A percentile compares a stretch with the other conserved stretches of the same genome.
Conservation (phyloP, 306 rosid species). For the Cyclanthera cordifolia region DNA sequence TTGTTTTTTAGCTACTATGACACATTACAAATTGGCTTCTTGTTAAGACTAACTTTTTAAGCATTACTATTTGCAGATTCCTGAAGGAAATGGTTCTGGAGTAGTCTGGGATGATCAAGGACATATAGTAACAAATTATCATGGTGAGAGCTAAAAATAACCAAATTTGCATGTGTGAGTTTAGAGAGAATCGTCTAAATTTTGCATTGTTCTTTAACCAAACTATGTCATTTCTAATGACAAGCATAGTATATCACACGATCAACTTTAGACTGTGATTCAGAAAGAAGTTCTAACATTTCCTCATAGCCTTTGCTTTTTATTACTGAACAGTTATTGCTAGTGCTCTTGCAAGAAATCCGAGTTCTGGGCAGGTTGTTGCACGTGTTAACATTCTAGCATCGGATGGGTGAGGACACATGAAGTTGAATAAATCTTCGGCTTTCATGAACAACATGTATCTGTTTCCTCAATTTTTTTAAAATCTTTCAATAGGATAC, state of each 20-base stretch:
- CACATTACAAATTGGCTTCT: neutral
- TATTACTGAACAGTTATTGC: slow-evolving; percentile 56
- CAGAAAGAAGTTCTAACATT: neutral
- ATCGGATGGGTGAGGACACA: slow-evolving; percentile 64
- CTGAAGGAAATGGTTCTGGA: slow-evolving; percentile 99
- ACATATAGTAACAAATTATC: slow-evolving; percentile 90
- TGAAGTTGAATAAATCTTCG: neutral
- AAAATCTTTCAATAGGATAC: slow-evolving; percentile 33
- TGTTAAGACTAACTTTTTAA: neutral
- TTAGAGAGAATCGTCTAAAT: neutral
- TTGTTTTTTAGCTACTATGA: neutral
- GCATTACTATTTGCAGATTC: slow-evolving; percentile 39
- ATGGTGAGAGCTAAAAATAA: slow-evolving; percentile 40
- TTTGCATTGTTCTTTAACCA: neutral
- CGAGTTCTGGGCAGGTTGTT: slow-evolving; percentile 71
- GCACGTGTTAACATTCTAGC: slow-evolving; percentile 81
- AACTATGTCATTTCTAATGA: neutral
- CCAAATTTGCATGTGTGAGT: neutral
- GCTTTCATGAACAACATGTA: neutral
- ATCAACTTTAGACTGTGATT: neutral
- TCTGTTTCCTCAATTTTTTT: slow-evolving; percentile 17
- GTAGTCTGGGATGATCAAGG: slow-evolving; percentile 92
- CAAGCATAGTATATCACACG: neutral
- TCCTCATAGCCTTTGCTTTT: slow-evolving; percentile 11
- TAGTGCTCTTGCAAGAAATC: slow-evolving; percentile 82